Evolutionary conservation across 768 basidiomycete species (phyloP).

Genomic region (Suillus occidentalis): DNA sequence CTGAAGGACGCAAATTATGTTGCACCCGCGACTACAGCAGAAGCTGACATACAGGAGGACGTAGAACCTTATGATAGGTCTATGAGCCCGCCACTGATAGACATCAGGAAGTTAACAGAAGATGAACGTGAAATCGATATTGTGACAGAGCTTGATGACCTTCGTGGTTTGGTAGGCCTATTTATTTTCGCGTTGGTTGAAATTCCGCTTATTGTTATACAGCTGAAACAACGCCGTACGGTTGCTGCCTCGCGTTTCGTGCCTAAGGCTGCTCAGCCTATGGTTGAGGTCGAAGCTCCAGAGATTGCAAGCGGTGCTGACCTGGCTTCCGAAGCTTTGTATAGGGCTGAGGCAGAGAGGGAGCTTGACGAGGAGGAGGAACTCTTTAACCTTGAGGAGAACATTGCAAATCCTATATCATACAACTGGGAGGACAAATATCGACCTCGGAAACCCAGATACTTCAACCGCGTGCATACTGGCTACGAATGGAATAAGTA

Average conservation of each 20-base stretch:
- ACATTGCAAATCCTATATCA: slow-evolving; percentile 74
- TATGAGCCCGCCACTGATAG: slow-evolving; percentile 83
- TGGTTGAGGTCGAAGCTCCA: slow-evolving; percentile 55
- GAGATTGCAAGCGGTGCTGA: slow-evolving; percentile 66
- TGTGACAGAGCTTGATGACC: slow-evolving; percentile 66
- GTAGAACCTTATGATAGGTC: slow-evolving; percentile 78
- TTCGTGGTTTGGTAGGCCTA: slow-evolving; percentile 55
- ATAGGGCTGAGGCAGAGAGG: slow-evolving; percentile 87
- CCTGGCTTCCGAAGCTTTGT: slow-evolving; percentile 86
- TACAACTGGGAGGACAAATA: slow-evolving; percentile 99
- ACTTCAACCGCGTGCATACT: slow-evolving; percentile 98
- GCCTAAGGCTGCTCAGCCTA: slow-evolving; percentile 65
- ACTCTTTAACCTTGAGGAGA: slow-evolving; percentile 91
- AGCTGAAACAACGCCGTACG: slow-evolving; percentile 74
- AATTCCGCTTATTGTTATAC: slow-evolving; percentile 8
- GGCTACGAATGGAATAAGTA: slow-evolving; percentile 99
- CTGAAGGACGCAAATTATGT: slow-evolving; percentile 38
- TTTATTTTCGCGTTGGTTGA: slow-evolving; percentile 6
- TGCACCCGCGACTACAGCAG: slow-evolving; percentile 33
- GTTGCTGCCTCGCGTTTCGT: slow-evolving; percentile 89
- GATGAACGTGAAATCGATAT: slow-evolving; percentile 87
- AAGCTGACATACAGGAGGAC: slow-evolving; percentile 48
- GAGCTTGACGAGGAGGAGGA: slow-evolving; percentile 97
- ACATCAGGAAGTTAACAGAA: slow-evolving; percentile 63
- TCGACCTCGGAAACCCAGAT: slow-evolving; percentile 92